phyloP scores from a whole-genome alignment of 2,329 filamentous ascomycete genomes.

The Penicillium sp. region DNA sequence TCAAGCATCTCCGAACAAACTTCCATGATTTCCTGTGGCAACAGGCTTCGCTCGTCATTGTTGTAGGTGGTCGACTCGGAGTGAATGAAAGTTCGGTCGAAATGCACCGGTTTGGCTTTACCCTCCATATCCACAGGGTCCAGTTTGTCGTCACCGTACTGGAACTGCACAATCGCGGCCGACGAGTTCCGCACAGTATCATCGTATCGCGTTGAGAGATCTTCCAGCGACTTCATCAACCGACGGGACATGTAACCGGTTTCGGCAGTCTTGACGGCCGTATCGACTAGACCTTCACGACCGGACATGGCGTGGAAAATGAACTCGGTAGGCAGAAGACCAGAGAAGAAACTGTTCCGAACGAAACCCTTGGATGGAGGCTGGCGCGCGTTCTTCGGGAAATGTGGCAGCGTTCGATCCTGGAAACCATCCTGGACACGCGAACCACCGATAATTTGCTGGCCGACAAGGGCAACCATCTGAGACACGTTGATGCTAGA shows the following conservation, averaged over 20 bases:
- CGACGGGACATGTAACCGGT: slow-evolving; percentile 99
- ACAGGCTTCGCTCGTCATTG: slow-evolving; percentile 71
- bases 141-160: slow-evolving; percentile 93
- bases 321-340: slow-evolving; percentile 87
- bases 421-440: slow-evolving; percentile 97
- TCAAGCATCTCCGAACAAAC: slow-evolving; percentile 70
- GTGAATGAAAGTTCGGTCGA: slow-evolving; percentile 87
- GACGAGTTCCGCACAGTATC: slow-evolving; percentile 91
- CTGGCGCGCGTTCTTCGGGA: slow-evolving; percentile 87
- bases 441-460: slow-evolving; percentile 93
- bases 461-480: slow-evolving; percentile 96
- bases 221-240: slow-evolving; percentile 96
- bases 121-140: slow-evolving; percentile 99
- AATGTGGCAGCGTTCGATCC: slow-evolving; percentile 91
- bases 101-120: slow-evolving; percentile 86
- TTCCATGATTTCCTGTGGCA: slow-evolving; percentile 70
- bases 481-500: slow-evolving; percentile 98
- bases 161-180: slow-evolving; percentile 89
- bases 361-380: slow-evolving; percentile 98
- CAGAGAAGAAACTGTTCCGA: slow-evolving; percentile 94
- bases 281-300: slow-evolving; percentile 97
- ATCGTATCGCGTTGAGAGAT: slow-evolving; percentile 91
- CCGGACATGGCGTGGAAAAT: slow-evolving; percentile 98
- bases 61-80: slow-evolving; percentile 73
- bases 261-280: slow-evolving; percentile 97